Percentiles rank a stretch among this genome's conserved stretches.
Conservation (phyloP, 1,284 basidiomycete genomes). For the Psilocybe mexicana region DNA sequence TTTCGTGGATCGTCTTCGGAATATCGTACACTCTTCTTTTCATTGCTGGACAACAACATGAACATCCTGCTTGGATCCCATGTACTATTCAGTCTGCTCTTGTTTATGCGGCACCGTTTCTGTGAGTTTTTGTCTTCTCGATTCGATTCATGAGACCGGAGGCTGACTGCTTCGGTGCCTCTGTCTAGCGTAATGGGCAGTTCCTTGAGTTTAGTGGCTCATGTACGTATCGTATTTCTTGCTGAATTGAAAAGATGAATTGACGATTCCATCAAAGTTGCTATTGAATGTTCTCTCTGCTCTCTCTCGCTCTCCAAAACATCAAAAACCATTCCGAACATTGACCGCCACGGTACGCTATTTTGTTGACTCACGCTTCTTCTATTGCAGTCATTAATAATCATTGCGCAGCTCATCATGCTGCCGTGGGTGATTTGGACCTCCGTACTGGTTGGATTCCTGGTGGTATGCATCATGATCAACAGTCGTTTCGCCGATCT, state of each 20-base stretch:
- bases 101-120: slow-evolving; percentile 29
- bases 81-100: slow-evolving; percentile 30
- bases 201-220: slow-evolving; percentile 27
- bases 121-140: slow-evolving; percentile 20
- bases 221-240: slow-evolving; percentile 22
- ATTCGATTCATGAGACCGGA: no score
- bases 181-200: slow-evolving; percentile 25
- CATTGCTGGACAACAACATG: slow-evolving; percentile 29
- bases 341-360: neutral
- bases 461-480: slow-evolving; percentile 22
- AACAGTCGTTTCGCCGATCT: neutral
- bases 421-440: slow-evolving; percentile 30
- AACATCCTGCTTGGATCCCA: slow-evolving; percentile 20
- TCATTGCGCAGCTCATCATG: slow-evolving; percentile 22
- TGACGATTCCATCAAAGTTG: slow-evolving; percentile 15
- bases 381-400: neutral
- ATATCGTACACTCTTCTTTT: slow-evolving; percentile 31
- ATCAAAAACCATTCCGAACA: slow-evolving; percentile 14
- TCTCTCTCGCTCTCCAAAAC: slow-evolving; percentile 20
- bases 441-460: slow-evolving; percentile 23
- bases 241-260: neutral
- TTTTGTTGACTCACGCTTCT: neutral
- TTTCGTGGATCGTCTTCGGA: slow-evolving; percentile 33
- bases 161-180: neutral
- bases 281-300: slow-evolving; percentile 28